Evolutionary conservation across 176 grass and related monocot genomes (phyloP), one percentile per base, ranked within the genome.

Genomic region (Olyra latifolia): DNA sequence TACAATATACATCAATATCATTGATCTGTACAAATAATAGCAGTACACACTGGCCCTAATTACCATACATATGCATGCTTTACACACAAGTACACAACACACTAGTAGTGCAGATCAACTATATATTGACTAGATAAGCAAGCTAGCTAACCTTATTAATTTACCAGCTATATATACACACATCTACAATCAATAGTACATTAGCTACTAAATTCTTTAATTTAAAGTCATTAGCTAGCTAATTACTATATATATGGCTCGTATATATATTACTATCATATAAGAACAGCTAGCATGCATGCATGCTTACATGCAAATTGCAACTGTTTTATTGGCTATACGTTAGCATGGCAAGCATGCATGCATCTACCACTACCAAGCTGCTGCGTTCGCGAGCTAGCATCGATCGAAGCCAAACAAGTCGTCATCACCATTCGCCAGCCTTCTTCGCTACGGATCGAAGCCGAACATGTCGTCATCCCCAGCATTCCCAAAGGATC

Each of bases 381-480:
- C 32, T 3, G 32, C 32, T 35, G 32, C 32, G 4, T 35, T 35
- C 32, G n/a, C n/a, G n/a, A 35, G 32, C 32, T n/a, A n/a, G n/a
- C 32, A 3, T 35, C 32, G 32, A n/a, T n/a, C 32, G 32, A 35
- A 35, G 32, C 32, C 32, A 35, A 35, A 35, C 32, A 35, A 35
- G 32, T 35, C 32, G 32, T 35, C 32, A 4, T 35, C 32, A 35
- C 32, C 32, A 35, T 3, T 35, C 32, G 0, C 32, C 32, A 35
- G 32, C 39, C 48, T 16, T 25, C 40, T 17, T 92, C 72, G 10
- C 11, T 46, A 70, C 3, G n/a, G 53, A 79, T 76, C 54, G 47
- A 84, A 78, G 69, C 24, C 20, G 62, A 80, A 80, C 24, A 75
- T 4, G 76, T 84, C 87, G 4, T 80, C 69, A 43, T 75, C 76